Evolutionary conservation across 1,284 basidiomycete species (phyloP).

Genomic region (Tilletia indica): DNA sequence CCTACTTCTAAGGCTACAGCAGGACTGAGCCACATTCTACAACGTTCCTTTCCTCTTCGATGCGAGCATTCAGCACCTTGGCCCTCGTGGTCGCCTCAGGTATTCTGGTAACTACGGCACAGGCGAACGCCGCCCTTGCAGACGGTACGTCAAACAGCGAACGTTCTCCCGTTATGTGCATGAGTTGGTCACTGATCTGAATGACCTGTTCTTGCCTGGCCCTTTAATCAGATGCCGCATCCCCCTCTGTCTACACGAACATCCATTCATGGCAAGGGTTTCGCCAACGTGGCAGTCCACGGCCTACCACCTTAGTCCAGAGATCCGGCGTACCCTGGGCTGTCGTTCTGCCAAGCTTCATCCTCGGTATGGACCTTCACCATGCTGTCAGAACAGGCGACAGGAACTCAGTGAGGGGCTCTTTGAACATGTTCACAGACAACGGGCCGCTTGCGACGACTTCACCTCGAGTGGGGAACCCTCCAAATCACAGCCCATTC

Average conservation of each 20-base stretch:
- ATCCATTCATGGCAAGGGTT: neutral
- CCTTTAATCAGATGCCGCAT: neutral
- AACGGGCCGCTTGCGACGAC: neutral
- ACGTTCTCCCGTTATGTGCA: neutral
- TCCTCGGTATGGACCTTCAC: slow-evolving; percentile 3
- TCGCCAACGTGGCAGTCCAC: neutral
- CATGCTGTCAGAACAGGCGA: neutral
- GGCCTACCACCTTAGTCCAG: neutral
- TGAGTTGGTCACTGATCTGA: neutral
- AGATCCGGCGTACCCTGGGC: neutral
- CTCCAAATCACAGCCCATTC: neutral
- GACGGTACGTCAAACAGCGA: neutral
- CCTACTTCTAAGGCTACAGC: neutral
- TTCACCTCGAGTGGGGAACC: no score
- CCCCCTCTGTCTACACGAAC: neutral
- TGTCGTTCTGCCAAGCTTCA: neutral
- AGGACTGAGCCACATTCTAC: slow-evolving; percentile 3
- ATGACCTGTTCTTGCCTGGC: neutral
- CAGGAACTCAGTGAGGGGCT: neutral
- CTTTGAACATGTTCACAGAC: neutral
- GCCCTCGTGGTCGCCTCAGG: neutral
- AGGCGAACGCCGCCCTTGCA: neutral
- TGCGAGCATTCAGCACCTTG: neutral
- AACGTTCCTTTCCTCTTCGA: neutral
- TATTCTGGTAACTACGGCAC: neutral